Evolutionary conservation across 1,139 yeast genomes (phyloP).

Genomic region (Eremothecium gossypii): DNA sequence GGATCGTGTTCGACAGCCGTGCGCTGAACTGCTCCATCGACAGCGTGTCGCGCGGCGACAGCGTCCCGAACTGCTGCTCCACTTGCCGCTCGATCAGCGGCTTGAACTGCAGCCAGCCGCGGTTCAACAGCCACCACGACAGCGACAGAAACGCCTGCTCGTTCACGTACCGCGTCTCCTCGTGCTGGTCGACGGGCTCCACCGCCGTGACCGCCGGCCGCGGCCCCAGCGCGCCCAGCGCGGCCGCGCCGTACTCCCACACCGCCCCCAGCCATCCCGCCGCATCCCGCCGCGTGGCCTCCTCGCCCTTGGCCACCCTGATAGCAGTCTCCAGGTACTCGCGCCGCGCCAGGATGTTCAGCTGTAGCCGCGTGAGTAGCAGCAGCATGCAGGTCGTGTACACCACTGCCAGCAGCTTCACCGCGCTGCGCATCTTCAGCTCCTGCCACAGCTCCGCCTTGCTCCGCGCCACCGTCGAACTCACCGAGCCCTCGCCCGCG

Average conservation of each 20-base stretch:
- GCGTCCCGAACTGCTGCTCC: conserved; percentile 46
- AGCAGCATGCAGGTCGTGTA: conserved; percentile 64
- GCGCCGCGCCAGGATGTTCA: conserved; percentile 79
- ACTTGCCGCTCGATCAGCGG: conserved; percentile 51
- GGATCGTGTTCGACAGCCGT: conserved; percentile 32
- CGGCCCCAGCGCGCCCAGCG: conserved; percentile 7
- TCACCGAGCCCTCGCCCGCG: conserved; percentile 13
- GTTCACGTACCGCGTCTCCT: conserved; percentile 30
- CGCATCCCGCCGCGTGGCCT: conserved; percentile 18
- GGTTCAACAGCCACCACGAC: conserved; percentile 90
- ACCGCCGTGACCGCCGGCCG: conserved; percentile 6
- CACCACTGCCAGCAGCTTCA: conserved; percentile 63
- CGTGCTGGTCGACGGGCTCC: not conserved
- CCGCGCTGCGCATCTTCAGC: conserved; percentile 63
- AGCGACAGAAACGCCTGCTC: conserved; percentile 82
- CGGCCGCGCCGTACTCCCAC: conserved; percentile 5
- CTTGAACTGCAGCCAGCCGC: conserved; percentile 64
- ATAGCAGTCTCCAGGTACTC: conserved; percentile 77
- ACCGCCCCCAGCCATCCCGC: not conserved
- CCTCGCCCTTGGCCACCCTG: conserved; percentile 41
- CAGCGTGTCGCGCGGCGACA: conserved; percentile 67
- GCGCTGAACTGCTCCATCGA: conserved; percentile 49
- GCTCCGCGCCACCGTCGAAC: conserved; percentile 24
- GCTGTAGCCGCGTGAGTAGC: conserved; percentile 71
- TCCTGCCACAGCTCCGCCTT: conserved; percentile 83